Base-by-base conservation (phyloP, 257 asterid genomes). In the Jacaranda mimosifolia region DNA sequence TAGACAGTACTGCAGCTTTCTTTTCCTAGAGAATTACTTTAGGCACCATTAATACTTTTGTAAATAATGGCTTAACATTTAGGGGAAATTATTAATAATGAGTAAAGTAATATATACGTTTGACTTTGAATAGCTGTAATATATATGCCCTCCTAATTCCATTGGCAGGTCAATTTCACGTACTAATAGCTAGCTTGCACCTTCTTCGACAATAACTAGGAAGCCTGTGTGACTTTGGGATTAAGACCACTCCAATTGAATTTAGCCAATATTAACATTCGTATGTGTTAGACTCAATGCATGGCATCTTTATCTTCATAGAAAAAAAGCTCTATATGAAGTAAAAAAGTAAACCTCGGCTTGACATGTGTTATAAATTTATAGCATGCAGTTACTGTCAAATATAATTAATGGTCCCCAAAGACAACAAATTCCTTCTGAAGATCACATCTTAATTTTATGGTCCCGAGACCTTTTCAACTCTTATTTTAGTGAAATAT, bases 401-500 rank as follows among this genome's bases (percentile, higher is more conserved):
- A 53, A 72, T 10, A 43, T 58, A 55, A 40, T 52, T 26, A n/a
- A n/a, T n/a, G 49, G 55, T 71, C 63, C 52, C 45, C 35, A 19
- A 63, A 67, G 75, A 56, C 53, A 62, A 59, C 72, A 76, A 53
- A 32, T 66, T 58, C 72, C 60, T 76, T 60, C 70, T 70, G 65
- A 26, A 48, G 56, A 46, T 62, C 56, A 72, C 62, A 26, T 43
- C 68, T 63, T n/a, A n/a, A n/a, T n/a, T 71, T 67, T 52, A 79
- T 76, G 78, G 82, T 83, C 82, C 78, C 48, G 5, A 18, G 32
- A 45, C 19, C 64, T 36, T 36, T 21, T 68, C 21, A 69, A 36
- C 57, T 63, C n/a, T 26, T 51, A 58, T 71, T 38, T 45, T 75
- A 17, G 32, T 35, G 59, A 36, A 68, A 55, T 39, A 49, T 65